Conservation (phyloP, 148 eudicot genomes). For the Camellia granthamiana region DNA sequence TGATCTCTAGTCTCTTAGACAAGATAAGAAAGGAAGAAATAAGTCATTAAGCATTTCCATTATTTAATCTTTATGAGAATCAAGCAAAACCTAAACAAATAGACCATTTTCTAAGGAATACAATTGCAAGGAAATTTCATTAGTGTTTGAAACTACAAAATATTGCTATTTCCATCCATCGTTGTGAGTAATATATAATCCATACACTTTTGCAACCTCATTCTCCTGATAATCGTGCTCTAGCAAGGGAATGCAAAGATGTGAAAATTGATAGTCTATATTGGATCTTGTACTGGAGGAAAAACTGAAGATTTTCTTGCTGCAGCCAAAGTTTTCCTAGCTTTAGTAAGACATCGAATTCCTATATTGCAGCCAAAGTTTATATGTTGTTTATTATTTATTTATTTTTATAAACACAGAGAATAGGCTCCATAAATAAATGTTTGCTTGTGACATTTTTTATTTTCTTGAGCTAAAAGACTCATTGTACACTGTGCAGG, state of each 20-base stretch:
- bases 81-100: background rate
- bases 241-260: slow-evolving; percentile 95
- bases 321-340: slow-evolving; percentile 84
- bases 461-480: slow-evolving; percentile 1
- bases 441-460: background rate
- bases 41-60: background rate
- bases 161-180: background rate
- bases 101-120: background rate
- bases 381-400: background rate
- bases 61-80: background rate
- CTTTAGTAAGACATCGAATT: slow-evolving; percentile 54
- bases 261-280: slow-evolving; percentile 96
- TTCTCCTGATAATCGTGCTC: slow-evolving; percentile 96
- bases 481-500: slow-evolving; percentile 44
- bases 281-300: slow-evolving; percentile 98
- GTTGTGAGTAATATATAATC: background rate
- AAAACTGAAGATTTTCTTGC: slow-evolving; percentile 97
- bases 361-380: background rate
- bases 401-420: background rate
- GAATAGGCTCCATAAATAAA: background rate
- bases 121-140: background rate
- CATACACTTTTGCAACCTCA: slow-evolving; percentile 64
- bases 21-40: background rate
- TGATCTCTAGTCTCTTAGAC: background rate
- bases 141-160: background rate